A percentile compares a stretch with the other conserved stretches of the same genome.
Conservation (phyloP, 352 stramenopile species). For the Phytophthora quininea region DNA sequence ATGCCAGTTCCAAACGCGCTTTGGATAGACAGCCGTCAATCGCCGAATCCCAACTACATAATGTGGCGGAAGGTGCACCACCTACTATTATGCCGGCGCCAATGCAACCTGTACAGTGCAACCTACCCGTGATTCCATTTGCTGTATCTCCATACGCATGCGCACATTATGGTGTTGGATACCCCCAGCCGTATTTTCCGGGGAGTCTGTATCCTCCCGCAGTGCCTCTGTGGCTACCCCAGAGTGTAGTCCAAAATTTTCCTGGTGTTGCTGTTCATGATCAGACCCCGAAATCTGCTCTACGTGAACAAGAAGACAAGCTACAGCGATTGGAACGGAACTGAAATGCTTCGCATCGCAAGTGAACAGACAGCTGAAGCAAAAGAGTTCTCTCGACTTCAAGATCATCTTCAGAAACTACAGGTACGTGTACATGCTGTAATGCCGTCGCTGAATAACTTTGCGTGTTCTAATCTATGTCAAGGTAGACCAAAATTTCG, state of each 20-base stretch:
- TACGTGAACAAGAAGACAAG: slow-evolving; percentile 32
- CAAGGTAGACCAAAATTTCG: slow-evolving; percentile 40
- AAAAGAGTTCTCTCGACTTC: slow-evolving; percentile 33
- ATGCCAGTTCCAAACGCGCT: neutral
- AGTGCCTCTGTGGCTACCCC: slow-evolving; percentile 11
- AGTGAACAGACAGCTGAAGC: slow-evolving; percentile 27
- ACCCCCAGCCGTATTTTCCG: slow-evolving; percentile 20
- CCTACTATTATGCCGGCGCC: slow-evolving; percentile 3
- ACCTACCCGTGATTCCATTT: neutral
- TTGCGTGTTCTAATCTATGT: slow-evolving; percentile 21
- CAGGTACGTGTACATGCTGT: slow-evolving; percentile 23
- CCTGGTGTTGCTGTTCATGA: slow-evolving; percentile 1
- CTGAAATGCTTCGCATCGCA: slow-evolving; percentile 25
- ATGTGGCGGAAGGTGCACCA: neutral
- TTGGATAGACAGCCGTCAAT: neutral
- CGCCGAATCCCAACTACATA: neutral
- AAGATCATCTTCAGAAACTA: slow-evolving; percentile 26
- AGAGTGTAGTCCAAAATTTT: slow-evolving; percentile 2
- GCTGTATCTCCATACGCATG: too few relatives aligned
- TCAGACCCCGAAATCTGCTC: slow-evolving; percentile 3
- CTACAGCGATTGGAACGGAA: slow-evolving; percentile 31
- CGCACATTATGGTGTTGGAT: slow-evolving; percentile 2
- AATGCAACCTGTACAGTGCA: slow-evolving; percentile 10
- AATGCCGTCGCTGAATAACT: neutral
- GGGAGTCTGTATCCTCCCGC: slow-evolving; percentile 9